Evolutionary conservation across 306 rosid genomes (phyloP).

Genomic region (Trichosanthes truncata): DNA sequence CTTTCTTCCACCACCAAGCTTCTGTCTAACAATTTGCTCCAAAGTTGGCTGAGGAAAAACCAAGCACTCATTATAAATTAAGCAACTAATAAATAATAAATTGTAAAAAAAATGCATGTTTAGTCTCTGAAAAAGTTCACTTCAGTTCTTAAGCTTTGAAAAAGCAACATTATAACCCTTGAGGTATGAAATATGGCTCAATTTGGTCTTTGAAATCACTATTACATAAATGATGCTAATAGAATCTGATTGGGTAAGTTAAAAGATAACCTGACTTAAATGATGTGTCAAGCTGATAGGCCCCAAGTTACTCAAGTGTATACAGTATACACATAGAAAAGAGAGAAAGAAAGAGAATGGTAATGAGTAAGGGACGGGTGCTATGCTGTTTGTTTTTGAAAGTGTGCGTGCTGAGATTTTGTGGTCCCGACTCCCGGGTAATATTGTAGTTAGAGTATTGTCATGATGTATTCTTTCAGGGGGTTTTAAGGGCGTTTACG

Average conservation of each 20-base stretch:
- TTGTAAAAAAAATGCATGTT: not conserved
- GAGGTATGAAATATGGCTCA: not conserved
- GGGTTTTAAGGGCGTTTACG: not conserved
- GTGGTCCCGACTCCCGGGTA: too few species aligned
- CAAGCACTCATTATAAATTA: conserved; percentile 15
- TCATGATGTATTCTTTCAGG: not conserved
- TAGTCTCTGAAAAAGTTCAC: not conserved
- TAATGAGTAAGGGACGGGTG: not conserved
- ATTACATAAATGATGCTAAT: not conserved
- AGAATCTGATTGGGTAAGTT: not conserved
- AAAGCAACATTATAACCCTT: not conserved
- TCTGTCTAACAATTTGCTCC: conserved; percentile 90
- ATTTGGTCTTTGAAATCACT: not conserved
- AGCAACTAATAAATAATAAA: conserved; percentile 1
- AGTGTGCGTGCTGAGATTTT: not conserved
- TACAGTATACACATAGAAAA: not conserved
- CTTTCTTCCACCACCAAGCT: conserved; percentile 92
- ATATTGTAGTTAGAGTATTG: not conserved
- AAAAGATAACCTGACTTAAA: not conserved
- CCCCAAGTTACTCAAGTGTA: not conserved
- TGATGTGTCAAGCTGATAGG: not conserved
- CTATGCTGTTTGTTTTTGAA: not conserved
- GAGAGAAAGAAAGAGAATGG: not conserved
- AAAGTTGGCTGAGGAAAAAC: conserved; percentile 54
- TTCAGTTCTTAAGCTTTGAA: not conserved